Conservation (phyloP, 495 filamentous ascomycete genomes). For the Hypoxylon fuscum region DNA sequence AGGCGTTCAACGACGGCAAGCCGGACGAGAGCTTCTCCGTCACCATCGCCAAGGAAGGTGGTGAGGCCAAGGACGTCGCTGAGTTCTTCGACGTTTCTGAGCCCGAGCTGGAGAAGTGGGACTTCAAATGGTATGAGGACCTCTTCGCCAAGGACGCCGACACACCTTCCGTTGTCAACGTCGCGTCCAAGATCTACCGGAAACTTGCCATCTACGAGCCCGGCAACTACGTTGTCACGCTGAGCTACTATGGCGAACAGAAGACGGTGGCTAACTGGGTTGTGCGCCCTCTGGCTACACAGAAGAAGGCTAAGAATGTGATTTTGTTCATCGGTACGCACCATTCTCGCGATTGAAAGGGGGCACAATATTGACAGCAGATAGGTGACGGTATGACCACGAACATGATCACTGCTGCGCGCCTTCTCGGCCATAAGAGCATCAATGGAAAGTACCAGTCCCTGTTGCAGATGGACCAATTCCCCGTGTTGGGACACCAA, state of each 20-base stretch:
- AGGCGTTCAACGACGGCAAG: slow-evolving; percentile 65
- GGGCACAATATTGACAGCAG: neutral
- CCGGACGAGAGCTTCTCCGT: slow-evolving; percentile 75
- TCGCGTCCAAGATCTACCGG: slow-evolving; percentile 74
- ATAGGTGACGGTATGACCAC: slow-evolving; percentile 77
- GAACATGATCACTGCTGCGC: slow-evolving; percentile 78
- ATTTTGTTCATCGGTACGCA: slow-evolving; percentile 73
- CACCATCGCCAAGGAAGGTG: slow-evolving; percentile 69
- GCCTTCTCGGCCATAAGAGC: slow-evolving; percentile 75
- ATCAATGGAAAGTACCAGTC: slow-evolving; percentile 79
- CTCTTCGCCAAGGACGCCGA: slow-evolving; percentile 73
- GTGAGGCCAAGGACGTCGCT: slow-evolving; percentile 55
- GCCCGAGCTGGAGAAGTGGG: slow-evolving; percentile 73
- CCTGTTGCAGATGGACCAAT: slow-evolving; percentile 72
- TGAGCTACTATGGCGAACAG: slow-evolving; percentile 71
- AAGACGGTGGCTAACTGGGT: slow-evolving; percentile 74
- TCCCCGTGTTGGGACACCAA: slow-evolving; percentile 75
- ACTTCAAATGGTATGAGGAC: slow-evolving; percentile 77
- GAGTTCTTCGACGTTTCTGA: slow-evolving; percentile 68
- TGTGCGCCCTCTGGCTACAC: slow-evolving; percentile 69
- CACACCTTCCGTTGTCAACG: slow-evolving; percentile 71
- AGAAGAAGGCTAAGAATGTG: slow-evolving; percentile 78
- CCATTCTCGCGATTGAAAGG: no score
- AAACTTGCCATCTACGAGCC: slow-evolving; percentile 72
- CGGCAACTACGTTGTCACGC: slow-evolving; percentile 73